Conservation (phyloP, 805 yeast genomes). For the Pichia exigua region DNA sequence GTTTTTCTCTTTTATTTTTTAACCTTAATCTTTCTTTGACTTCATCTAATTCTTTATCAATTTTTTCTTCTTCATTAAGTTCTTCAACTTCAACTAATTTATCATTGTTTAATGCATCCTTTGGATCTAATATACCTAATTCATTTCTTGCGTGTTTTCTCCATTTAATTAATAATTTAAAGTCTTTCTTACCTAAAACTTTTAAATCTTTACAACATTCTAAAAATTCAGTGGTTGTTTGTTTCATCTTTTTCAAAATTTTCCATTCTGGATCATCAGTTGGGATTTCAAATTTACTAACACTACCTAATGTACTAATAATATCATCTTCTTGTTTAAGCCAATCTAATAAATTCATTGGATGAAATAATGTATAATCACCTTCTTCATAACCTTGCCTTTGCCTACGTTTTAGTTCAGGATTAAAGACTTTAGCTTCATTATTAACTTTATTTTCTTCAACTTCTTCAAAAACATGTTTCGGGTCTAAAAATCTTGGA, state of each 20-base stretch:
- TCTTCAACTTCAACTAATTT: constrained; percentile 57
- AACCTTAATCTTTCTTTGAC: constrained; percentile 63
- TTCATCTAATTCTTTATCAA: constrained; percentile 76
- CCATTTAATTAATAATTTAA: constrained; percentile 78
- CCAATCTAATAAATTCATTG: constrained; percentile 71
- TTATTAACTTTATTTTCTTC: constrained; percentile 66
- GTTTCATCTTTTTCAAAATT: constrained; percentile 59
- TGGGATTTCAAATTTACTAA: constrained; percentile 57
- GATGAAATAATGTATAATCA: constrained; percentile 66
- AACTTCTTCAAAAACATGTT: constrained; percentile 89
- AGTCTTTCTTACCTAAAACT: constrained; percentile 91
- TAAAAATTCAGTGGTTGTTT: constrained; percentile 69
- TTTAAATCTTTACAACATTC: constrained; percentile 87
- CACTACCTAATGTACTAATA: constrained; percentile 68
- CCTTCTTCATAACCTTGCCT: constrained; percentile 98
- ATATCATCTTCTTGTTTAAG: constrained; percentile 70
- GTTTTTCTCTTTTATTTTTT: constrained; percentile 69
- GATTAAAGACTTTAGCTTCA: constrained; percentile 90
- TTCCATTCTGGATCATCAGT: constrained; percentile 65
- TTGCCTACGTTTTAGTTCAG: constrained; percentile 81
- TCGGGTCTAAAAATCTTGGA: constrained; percentile 86
- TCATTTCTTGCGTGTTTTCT: constrained; percentile 77
- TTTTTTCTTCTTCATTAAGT: constrained; percentile 80
- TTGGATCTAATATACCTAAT: constrained; percentile 57
- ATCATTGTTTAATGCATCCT: constrained; percentile 41